Evolutionary conservation across 352 stramenopile species (phyloP).

Genomic region (Labyrinthula sp.): DNA sequence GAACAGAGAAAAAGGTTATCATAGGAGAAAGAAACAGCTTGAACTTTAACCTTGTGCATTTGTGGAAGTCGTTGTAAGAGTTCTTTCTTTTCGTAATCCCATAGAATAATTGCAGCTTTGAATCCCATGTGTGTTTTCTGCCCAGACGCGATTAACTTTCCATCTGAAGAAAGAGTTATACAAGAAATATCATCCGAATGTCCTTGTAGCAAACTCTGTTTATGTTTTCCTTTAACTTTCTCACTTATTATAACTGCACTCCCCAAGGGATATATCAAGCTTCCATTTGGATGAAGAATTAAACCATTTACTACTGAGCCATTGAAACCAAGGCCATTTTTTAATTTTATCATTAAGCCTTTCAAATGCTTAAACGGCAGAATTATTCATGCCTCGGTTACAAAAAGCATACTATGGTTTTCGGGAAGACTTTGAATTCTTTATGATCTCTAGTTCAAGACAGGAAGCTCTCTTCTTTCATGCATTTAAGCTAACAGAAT

Average conservation of each 20-base stretch:
- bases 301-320: conserved; percentile 30
- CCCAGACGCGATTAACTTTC: conserved; percentile 55
- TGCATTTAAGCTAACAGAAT: no score
- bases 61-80: conserved; percentile 59
- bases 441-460: no score
- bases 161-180: conserved; percentile 66
- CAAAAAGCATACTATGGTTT: no score
- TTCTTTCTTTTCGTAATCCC: conserved; percentile 57
- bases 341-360: no score
- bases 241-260: conserved; percentile 56
- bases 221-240: conserved; percentile 40
- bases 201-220: conserved; percentile 63
- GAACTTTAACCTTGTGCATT: conserved; percentile 78
- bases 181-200: conserved; percentile 74
- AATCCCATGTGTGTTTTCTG: conserved; percentile 71
- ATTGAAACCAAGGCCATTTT: conserved; percentile 29
- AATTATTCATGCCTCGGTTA: no score
- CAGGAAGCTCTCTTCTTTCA: no score
- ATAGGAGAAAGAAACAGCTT: conserved; percentile 65
- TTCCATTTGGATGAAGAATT: conserved; percentile 37
- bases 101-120: conserved; percentile 77
- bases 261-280: conserved; percentile 58
- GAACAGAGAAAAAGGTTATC: conserved; percentile 64
- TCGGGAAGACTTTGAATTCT: no score
- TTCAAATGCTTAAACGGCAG: no score